Evolutionary conservation across 495 filamentous ascomycete genomes (phyloP).

Genomic region (Delitschia confertaspora): DNA sequence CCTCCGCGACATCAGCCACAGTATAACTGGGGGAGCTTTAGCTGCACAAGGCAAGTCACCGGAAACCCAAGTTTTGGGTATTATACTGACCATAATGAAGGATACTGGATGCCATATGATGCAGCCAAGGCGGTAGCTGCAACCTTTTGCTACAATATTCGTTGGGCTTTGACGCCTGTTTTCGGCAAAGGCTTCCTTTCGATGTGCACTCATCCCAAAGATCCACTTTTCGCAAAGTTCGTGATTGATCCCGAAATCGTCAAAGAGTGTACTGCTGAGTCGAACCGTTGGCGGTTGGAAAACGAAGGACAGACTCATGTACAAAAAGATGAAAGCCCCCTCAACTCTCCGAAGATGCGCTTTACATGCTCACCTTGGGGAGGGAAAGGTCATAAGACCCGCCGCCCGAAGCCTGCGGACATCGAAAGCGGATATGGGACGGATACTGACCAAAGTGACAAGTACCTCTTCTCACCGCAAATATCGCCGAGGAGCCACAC

Average conservation of each 20-base stretch:
- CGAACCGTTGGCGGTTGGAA: slow-evolving; percentile 31
- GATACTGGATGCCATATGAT: slow-evolving; percentile 93
- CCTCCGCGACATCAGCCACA: slow-evolving; percentile 76
- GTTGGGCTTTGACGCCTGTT: slow-evolving; percentile 73
- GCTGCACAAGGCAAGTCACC: slow-evolving; percentile 68
- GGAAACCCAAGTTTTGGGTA: too few species aligned
- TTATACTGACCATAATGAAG: slow-evolving; percentile 40
- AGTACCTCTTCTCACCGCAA: slow-evolving; percentile 20
- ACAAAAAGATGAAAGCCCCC: background rate
- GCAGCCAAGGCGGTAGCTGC: slow-evolving; percentile 75
- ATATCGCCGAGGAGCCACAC: slow-evolving; percentile 16
- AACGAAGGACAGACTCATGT: slow-evolving; percentile 1
- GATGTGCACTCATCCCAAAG: slow-evolving; percentile 54
- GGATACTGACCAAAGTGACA: slow-evolving; percentile 19
- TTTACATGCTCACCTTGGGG: slow-evolving; percentile 12
- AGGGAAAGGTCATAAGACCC: slow-evolving; percentile 1
- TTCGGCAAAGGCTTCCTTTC: slow-evolving; percentile 75
- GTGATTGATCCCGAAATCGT: slow-evolving; percentile 57
- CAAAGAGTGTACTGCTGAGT: slow-evolving; percentile 43
- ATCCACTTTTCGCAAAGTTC: slow-evolving; percentile 55
- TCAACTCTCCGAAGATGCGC: slow-evolving; percentile 1
- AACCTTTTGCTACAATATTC: slow-evolving; percentile 80
- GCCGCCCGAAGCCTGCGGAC: slow-evolving; percentile 8
- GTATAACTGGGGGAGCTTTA: slow-evolving; percentile 87
- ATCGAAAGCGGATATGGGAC: slow-evolving; percentile 26